Base-by-base conservation (phyloP, 306 rosid species). In the Casuarina cunninghamiana region DNA sequence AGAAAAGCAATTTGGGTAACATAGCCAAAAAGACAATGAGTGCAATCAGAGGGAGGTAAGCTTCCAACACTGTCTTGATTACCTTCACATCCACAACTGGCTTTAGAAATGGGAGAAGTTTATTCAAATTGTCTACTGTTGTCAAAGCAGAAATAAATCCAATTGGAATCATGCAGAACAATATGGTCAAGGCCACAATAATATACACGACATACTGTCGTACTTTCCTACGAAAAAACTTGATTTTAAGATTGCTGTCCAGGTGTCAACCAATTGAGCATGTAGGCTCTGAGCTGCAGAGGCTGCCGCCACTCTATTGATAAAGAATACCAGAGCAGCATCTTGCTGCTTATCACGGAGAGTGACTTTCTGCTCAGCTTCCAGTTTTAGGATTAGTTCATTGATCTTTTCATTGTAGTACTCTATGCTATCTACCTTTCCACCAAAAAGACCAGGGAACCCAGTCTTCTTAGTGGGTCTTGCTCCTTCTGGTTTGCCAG, bases 21-120 rank as follows among this genome's bases (percentile, higher is more conserved):
- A 96, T 10, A 63, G 97, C 98, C 78, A 93, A 75, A 81, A 96
- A 96, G 80, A 93, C 10, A 5, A 93, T 69, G 72, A 96, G 84
- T 13, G 98, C 99, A 66, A 96, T 10, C 84, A 93, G 99, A 77
- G 99, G 98, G 82, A 96, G 95, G 74, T 75, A 96, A 77, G 99
- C 98, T 89, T 88, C 98, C 83, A 96, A 84, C 78, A 91, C 85
- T 16, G 90, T 88, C 87, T 55, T 91, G 73, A 96, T 8, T 39
- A 49, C 86, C 9, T 0, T 0, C 5, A 72, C 21, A 0, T 78
- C 16, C 87, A 84, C 86, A 69, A 93, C 6, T 39, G 93, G 78
- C 86, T 91, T 91, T 82, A 91, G 6, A 84, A 96, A 96, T 11
- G 98, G 97, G 44, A 93, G 78, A 77, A 78, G n/a, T 77, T 96